Base-by-base conservation (phyloP, 2,329 filamentous ascomycete genomes). In the Colletotrichum australisinense region DNA sequence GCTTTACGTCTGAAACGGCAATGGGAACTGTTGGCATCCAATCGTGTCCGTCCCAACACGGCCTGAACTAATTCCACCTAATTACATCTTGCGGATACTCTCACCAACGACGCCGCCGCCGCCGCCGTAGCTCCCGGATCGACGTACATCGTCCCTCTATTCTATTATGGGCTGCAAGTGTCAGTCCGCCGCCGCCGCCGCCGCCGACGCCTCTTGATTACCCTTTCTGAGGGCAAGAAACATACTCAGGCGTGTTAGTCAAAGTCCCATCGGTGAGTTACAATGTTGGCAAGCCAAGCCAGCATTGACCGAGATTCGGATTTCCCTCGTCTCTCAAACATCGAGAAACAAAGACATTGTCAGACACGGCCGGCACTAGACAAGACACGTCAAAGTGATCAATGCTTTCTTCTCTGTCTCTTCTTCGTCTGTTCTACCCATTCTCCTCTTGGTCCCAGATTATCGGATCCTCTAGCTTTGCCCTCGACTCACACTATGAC, bases 71-170 rank as follows among this genome's bases (percentile, higher is more conserved):
- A 49, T 26, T 49, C 59, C 24, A 19, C 24, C 28, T 49, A 49
- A n/a, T 30, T 26, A 38, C 59, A 62, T 26, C n/a, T 35, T 26
- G 19, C 32, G 58, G 58, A 12, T 38, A 35, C 58, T 52, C 58
- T 24, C 16, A 4, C 52, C 28, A 11, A 35, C 28, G 32, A n/a
- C 12, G 38, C 59, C 42, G 32, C 28, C 12, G 38, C 59, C 42
- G 38, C 59, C 42, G 42, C 42, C 19, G 55, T 72, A 64, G 70
- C 56, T 69, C 70, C 70, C 60, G 46, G 70, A 62, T 73, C 42
- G 42, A 49, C 42, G 19, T 49, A 49, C 42, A n/a, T 49, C 67
- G 70, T 49, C 53, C 53, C 22, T 55, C 60, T 65, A 30, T 28
- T 35, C 60, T n/a, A 35, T 42, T n/a, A 46, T 56, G 19, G 42